Conservation (phyloP, 116 monocot genomes). For the Phalaenopsis hybrid region DNA sequence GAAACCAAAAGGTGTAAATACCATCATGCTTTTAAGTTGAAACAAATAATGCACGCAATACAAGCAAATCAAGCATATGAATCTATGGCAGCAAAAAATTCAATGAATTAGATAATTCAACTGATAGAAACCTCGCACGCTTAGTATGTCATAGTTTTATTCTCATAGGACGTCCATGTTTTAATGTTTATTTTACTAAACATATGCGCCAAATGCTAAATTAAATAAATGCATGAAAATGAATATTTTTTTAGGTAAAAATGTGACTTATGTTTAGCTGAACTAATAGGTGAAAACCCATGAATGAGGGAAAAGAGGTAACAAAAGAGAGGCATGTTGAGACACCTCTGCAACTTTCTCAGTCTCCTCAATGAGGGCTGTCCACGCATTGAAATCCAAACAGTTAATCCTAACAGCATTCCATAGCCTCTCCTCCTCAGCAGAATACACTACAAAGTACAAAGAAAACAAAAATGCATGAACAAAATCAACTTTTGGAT, state of each 20-base stretch:
- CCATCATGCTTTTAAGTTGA: neutral
- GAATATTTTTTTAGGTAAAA: neutral
- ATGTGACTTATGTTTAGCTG: neutral
- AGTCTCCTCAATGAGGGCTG: constrained; percentile 86
- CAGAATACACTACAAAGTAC: constrained; percentile 33
- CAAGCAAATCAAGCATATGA: neutral
- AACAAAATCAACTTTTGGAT: neutral
- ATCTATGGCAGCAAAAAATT: neutral
- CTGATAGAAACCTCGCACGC: neutral
- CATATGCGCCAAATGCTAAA: no score
- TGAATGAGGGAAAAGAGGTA: neutral
- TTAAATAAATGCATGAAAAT: no score
- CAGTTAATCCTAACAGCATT: constrained; percentile 64
- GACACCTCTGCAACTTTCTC: constrained; percentile 85
- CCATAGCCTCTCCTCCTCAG: constrained; percentile 98
- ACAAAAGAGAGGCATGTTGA: neutral
- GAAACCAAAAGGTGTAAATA: neutral
- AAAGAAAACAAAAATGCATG: neutral
- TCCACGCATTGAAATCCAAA: constrained; percentile 98
- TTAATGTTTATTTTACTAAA: neutral
- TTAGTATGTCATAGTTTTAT: neutral
- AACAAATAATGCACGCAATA: neutral
- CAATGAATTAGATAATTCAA: neutral
- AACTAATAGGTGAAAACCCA: constrained; percentile 1
- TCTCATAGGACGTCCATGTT: neutral